Conservation (phyloP, 1,284 basidiomycete genomes). For the Ustilago tritici region DNA sequence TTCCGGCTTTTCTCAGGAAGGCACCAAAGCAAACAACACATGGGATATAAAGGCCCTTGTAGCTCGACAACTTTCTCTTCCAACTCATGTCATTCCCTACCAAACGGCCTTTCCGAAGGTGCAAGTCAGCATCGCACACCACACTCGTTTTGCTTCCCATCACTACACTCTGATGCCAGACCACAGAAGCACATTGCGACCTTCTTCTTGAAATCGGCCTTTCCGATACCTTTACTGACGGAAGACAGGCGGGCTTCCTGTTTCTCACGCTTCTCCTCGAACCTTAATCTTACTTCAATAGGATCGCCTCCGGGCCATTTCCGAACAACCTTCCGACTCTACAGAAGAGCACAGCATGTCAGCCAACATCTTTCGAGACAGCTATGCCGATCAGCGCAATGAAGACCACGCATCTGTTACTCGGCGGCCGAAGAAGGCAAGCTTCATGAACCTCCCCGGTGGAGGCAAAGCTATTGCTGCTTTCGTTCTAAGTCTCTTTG, state of each 20-base stretch:
- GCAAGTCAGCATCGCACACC: not conserved
- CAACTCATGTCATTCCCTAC: not conserved
- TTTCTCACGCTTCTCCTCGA: not conserved
- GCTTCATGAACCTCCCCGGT: constrained; percentile 39
- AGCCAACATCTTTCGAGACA: constrained; percentile 50
- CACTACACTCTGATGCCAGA: not conserved
- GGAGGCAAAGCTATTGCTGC: constrained; percentile 57
- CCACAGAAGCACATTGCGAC: not conserved
- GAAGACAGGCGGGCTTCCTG: not conserved
- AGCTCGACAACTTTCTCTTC: constrained; percentile 8
- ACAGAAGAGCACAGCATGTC: constrained; percentile 25
- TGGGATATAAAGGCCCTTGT: constrained; percentile 15
- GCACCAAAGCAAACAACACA: not conserved
- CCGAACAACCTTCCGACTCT: not conserved
- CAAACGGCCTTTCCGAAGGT: not conserved
- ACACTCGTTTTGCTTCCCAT: not conserved
- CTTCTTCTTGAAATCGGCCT: not conserved
- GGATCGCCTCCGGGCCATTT: constrained; percentile 3
- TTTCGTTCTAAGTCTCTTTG: constrained; percentile 58
- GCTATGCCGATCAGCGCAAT: constrained; percentile 17
- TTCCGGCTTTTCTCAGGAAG: not conserved
- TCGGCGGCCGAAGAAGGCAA: constrained; percentile 14
- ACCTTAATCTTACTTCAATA: not conserved
- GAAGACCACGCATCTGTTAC: not conserved
- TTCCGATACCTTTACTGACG: not conserved